These are phyloP conservation scores for Fusarium euwallaceae DNA, from an alignment of 2,329 filamentous ascomycete species.

Conservation along the genomic window DNA sequence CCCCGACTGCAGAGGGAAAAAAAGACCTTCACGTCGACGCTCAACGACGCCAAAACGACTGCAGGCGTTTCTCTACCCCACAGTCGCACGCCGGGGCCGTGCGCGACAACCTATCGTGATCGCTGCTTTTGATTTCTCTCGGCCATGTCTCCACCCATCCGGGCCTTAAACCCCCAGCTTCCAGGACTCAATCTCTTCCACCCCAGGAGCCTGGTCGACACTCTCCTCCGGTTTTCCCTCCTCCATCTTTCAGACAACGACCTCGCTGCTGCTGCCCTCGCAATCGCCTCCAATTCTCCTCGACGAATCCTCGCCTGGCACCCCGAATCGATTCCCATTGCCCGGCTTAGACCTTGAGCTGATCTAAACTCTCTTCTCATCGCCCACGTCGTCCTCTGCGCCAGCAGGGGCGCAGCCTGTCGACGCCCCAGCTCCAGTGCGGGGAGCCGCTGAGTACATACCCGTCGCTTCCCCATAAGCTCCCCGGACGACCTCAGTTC, in stretches of 20 bases:
- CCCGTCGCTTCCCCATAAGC: constrained; percentile 42
- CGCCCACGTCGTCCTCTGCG: constrained; percentile 21
- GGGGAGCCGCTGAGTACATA: constrained; percentile 46
- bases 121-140: constrained; percentile 38
- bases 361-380: constrained; percentile 25
- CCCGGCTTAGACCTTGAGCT: constrained; percentile 13
- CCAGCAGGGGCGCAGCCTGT: constrained; percentile 40
- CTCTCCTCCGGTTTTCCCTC: constrained; percentile 37
- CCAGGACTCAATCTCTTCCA: constrained; percentile 41
- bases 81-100: constrained; percentile 44
- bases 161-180: constrained; percentile 47
- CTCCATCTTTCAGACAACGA: constrained; percentile 30
- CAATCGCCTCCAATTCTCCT: constrained; percentile 9
- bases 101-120: constrained; percentile 43
- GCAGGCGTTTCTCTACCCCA: constrained; percentile 45
- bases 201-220: constrained; percentile 33
- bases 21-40: constrained; percentile 17
- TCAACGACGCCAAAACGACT: constrained; percentile 28
- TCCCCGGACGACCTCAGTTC: constrained; percentile 37
- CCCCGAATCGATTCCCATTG: constrained; percentile 14
- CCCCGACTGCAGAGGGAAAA: constrained; percentile 5
- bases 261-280: constrained; percentile 16
- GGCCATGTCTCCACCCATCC: constrained; percentile 40
- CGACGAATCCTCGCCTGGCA: constrained; percentile 4
- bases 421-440: constrained; percentile 40